Base-by-base conservation (phyloP, 2,329 filamentous ascomycete genomes). In the Penicillium digitatum region DNA sequence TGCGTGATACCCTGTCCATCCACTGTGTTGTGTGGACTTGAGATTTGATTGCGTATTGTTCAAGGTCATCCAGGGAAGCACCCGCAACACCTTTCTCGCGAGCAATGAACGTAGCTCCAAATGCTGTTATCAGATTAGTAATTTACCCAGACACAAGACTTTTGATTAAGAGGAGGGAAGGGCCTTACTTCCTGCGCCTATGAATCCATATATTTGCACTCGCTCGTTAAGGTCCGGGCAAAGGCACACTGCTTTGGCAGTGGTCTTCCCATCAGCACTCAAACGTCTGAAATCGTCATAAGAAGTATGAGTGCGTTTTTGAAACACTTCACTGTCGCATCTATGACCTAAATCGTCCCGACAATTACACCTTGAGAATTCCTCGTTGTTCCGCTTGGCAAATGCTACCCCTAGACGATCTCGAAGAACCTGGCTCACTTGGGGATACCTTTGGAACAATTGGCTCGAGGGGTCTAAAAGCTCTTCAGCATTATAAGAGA, bases 31-130 rank as follows among this genome's bases (percentile, higher is more conserved):
- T 24, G 27, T 65, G 60, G 1, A 47, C 18, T 45, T 64, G 56
- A 1, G 62, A 47, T 50, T 68, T 68, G 34, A 68, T 52, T n/a
- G 63, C 64, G 45, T 42, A 65, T 39, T 64, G 57, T 38, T 52
- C 46, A 9, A 55, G 39, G 4, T 50, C 27, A 10, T 35, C n/a
- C 10, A 54, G 32, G 29, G 45, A 20, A 5, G 18, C 4, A 16
- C 14, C 40, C 20, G 24, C n/a, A n/a, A 34, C 29, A 4, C 44
- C 35, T 8, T 39, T 42, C 39, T 65, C 61, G 5, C 60, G 61
- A 12, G 61, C 65, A 24, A 65, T 42, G 22, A 61, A 65, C 1
- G 65, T 58, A 1, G 52, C 54, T 6, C 57, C 64, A 45, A 59
- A 67, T 27, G 57, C 65, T 67, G 50, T 31, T 34, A 37, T 20